A percentile compares a stretch with the other conserved stretches of the same genome.
Evolutionary conservation across 2,329 filamentous ascomycete species (phyloP).

Genomic region (Colletotrichum coccodes): DNA sequence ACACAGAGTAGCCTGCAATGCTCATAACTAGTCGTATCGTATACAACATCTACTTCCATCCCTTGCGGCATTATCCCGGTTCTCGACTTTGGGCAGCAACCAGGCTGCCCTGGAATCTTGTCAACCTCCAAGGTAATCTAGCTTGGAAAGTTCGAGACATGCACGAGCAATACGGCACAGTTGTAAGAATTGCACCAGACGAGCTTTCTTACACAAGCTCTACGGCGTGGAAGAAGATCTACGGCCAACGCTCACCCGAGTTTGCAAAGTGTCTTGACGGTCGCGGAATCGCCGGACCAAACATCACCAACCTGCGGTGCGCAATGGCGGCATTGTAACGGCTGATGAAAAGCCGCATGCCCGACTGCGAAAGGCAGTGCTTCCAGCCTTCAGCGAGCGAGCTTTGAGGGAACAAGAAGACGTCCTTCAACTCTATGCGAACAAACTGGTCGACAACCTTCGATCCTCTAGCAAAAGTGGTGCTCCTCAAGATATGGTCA

Average conservation of each 20-base stretch:
- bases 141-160: conserved; percentile 53
- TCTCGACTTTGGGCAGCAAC: conserved; percentile 69
- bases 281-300: conserved; percentile 11
- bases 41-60: conserved; percentile 51
- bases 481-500: conserved; percentile 37
- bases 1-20: background rate
- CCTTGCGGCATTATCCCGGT: conserved; percentile 77
- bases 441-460: conserved; percentile 15
- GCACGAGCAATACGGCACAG: conserved; percentile 44
- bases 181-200: conserved; percentile 45
- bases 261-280: conserved; percentile 20
- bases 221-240: conserved; percentile 31
- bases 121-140: conserved; percentile 50
- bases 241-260: conserved; percentile 27
- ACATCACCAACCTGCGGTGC: background rate
- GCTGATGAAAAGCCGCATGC: conserved; percentile 28
- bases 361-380: conserved; percentile 20
- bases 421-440: conserved; percentile 18
- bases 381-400: conserved; percentile 17
- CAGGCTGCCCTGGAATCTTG: conserved; percentile 52
- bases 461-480: conserved; percentile 10
- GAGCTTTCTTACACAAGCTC: conserved; percentile 25
- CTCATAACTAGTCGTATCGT: conserved; percentile 10
- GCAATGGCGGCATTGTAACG: conserved; percentile 20
- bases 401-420: conserved; percentile 25